Evolutionary conservation across 148 eudicot species (phyloP).

Genomic region (Spergularia bocconei): DNA sequence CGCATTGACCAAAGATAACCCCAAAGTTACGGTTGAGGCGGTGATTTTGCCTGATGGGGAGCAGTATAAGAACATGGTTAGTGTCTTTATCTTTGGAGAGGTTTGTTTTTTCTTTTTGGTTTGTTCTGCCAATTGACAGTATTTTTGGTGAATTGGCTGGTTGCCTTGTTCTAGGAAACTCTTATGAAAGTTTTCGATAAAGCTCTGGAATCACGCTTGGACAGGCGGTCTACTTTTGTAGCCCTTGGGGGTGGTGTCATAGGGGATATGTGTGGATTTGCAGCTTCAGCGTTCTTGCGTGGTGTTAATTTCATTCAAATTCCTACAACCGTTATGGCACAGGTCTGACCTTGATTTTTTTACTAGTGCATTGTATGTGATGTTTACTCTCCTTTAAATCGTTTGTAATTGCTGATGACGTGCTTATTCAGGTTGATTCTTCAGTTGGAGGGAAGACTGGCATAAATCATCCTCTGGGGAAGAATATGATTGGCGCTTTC

Average conservation of each 20-base stretch:
- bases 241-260: conserved; percentile 99
- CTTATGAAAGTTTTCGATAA: conserved; percentile 93
- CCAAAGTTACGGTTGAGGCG: conserved; percentile 71
- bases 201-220: conserved; percentile 92
- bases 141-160: conserved; percentile 1
- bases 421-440: conserved; percentile 73
- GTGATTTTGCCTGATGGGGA: conserved; percentile 96
- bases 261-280: conserved; percentile 99
- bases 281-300: conserved; percentile 91
- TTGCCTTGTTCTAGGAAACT: conserved; percentile 50
- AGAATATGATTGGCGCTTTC: conserved; percentile 95
- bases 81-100: conserved; percentile 21
- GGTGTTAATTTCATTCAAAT: conserved; percentile 98
- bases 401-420: conserved; percentile 15
- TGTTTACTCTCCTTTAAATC: background rate
- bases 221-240: conserved; percentile 83
- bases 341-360: conserved; percentile 42
- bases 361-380: background rate
- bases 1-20: conserved; percentile 76
- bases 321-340: conserved; percentile 98
- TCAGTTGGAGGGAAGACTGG: conserved; percentile 99
- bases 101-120: background rate
- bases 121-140: background rate
- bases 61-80: conserved; percentile 87
- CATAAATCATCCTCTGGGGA: conserved; percentile 86